Evolutionary conservation across 768 basidiomycete species (phyloP).

Genomic region (Tricholoma saponaceum): DNA sequence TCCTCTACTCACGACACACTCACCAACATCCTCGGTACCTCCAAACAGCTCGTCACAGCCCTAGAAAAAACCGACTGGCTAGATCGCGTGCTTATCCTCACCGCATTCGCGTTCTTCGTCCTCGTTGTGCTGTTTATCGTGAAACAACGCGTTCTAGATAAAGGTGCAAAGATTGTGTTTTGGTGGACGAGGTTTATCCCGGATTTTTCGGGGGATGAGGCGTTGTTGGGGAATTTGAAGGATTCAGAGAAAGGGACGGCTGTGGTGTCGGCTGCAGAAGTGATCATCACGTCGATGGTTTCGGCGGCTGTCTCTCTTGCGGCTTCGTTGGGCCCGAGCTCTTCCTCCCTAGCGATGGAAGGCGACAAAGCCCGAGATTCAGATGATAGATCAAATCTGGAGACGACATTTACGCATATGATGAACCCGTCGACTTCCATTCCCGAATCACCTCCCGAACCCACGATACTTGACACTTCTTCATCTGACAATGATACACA

Average conservation of each 20-base stretch:
- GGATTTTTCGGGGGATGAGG: conserved; percentile 33
- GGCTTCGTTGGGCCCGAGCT: not conserved
- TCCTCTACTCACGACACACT: conserved; percentile 76
- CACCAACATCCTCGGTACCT: conserved; percentile 65
- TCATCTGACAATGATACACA: not conserved
- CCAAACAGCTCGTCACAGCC: conserved; percentile 79
- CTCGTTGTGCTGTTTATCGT: conserved; percentile 83
- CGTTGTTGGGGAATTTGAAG: not conserved
- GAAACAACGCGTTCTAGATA: conserved; percentile 83
- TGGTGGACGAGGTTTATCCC: conserved; percentile 87
- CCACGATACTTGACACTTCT: not conserved
- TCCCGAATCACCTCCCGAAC: not conserved
- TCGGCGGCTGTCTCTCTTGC: not conserved
- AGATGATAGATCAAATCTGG: not conserved
- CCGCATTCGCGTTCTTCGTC: conserved; percentile 77
- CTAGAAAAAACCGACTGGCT: conserved; percentile 91
- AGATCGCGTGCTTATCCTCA: conserved; percentile 82
- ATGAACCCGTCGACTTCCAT: not conserved
- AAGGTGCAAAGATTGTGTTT: conserved; percentile 71
- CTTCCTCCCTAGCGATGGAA: not conserved
- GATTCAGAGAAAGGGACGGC: not conserved
- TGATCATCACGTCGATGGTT: not conserved
- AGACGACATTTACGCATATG: not conserved
- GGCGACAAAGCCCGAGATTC: not conserved
- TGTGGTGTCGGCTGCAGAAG: not conserved